Percentiles rank a stretch among this genome's conserved stretches.
Conservation (phyloP, 2,329 filamentous ascomycete species). For the Colletotrichum simmondsii region DNA sequence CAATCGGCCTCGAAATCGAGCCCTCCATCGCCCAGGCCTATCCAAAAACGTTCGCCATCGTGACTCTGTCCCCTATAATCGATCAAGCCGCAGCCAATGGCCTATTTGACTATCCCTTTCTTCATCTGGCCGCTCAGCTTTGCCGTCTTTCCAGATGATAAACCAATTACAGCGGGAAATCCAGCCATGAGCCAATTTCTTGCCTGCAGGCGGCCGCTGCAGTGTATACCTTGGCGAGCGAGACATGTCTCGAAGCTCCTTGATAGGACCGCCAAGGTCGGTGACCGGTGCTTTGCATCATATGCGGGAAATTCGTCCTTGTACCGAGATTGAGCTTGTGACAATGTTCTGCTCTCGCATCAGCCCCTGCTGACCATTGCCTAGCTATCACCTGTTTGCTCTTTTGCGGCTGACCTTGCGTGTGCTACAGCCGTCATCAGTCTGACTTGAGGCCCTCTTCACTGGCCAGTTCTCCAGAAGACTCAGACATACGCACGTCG, state of each 20-base stretch:
- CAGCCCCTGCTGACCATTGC: slow-evolving; percentile 11
- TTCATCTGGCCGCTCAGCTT: background rate
- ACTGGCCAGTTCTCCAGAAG: background rate
- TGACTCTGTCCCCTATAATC: background rate
- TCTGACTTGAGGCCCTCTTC: slow-evolving; percentile 7
- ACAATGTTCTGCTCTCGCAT: slow-evolving; percentile 11
- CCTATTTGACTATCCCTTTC: background rate
- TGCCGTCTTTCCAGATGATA: background rate
- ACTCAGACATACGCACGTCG: slow-evolving; percentile 10
- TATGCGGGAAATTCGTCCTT: slow-evolving; percentile 33
- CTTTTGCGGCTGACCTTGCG: slow-evolving; percentile 20
- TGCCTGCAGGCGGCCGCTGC: slow-evolving; percentile 24
- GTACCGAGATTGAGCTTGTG: slow-evolving; percentile 31
- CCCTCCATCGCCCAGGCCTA: background rate
- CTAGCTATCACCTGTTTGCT: slow-evolving; percentile 3
- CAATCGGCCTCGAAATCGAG: background rate
- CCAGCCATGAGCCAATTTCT: slow-evolving; percentile 17
- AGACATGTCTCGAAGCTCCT: slow-evolving; percentile 35
- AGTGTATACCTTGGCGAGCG: slow-evolving; percentile 27
- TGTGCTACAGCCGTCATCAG: slow-evolving; percentile 16
- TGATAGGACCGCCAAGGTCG: slow-evolving; percentile 32
- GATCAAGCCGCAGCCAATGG: background rate
- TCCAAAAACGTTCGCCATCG: background rate
- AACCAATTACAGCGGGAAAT: slow-evolving; percentile 1
- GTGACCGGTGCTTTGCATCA: slow-evolving; percentile 30